Conservation (phyloP, 164 flowering plant species). For the Taxillus chinensis region DNA sequence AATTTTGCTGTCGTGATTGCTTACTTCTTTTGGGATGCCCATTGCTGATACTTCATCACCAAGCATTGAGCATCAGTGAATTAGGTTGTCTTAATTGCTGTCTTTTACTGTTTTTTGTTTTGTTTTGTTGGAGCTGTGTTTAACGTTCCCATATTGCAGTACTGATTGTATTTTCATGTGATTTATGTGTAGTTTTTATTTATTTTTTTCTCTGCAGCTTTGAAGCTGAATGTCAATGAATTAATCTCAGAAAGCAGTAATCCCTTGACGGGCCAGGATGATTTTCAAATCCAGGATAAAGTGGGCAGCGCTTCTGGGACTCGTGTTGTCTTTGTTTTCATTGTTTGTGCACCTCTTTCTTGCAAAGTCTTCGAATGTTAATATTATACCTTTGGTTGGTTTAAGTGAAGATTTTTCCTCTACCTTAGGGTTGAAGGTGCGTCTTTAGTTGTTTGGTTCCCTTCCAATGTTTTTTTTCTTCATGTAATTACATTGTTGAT, state of each 20-base stretch:
- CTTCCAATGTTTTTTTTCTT: neutral
- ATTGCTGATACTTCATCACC: too few relatives aligned
- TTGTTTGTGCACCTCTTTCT: slow-evolving; percentile 64
- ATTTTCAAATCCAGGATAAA: slow-evolving; percentile 71
- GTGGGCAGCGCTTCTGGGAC: slow-evolving; percentile 61
- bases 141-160: too few relatives aligned
- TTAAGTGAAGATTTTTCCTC: slow-evolving; percentile 36
- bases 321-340: slow-evolving; percentile 54
- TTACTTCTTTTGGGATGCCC: too few relatives aligned
- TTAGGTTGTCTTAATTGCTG: too few relatives aligned
- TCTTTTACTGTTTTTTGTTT: too few relatives aligned
- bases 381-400: slow-evolving; percentile 24
- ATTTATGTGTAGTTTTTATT: too few relatives aligned
- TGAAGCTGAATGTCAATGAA: neutral
- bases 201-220: neutral
- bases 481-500: neutral
- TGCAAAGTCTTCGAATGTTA: slow-evolving; percentile 50
- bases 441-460: neutral
- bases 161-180: too few relatives aligned
- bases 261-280: slow-evolving; percentile 27
- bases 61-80: too few relatives aligned
- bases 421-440: slow-evolving; percentile 25
- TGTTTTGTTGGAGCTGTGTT: too few relatives aligned
- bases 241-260: neutral
- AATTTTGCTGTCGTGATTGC: too few relatives aligned